Evolutionary conservation across 495 filamentous ascomycete species (phyloP).

Genomic region (Delitschia confertaspora): DNA sequence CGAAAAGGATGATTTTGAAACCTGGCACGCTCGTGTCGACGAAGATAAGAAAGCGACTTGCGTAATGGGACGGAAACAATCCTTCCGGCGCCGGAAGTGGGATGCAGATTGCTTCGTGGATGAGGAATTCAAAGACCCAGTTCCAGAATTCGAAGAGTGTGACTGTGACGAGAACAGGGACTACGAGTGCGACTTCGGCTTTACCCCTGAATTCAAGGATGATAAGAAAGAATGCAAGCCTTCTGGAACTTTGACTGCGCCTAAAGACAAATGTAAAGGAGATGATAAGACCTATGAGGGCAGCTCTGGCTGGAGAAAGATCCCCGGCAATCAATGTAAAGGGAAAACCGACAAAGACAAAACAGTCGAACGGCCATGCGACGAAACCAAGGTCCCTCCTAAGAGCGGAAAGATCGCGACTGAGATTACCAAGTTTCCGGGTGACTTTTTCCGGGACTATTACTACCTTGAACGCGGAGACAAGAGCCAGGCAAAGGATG

Average conservation of each 20-base stretch:
- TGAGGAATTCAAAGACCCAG: slow-evolving; percentile 68
- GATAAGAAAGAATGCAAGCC: slow-evolving; percentile 57
- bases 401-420: slow-evolving; percentile 53
- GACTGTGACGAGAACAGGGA: slow-evolving; percentile 64
- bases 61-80: slow-evolving; percentile 91
- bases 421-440: slow-evolving; percentile 49
- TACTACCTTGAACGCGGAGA: slow-evolving; percentile 80
- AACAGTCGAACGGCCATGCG: slow-evolving; percentile 49
- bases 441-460: slow-evolving; percentile 48
- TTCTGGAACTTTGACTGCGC: slow-evolving; percentile 42
- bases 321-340: slow-evolving; percentile 82
- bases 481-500: slow-evolving; percentile 53
- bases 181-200: slow-evolving; percentile 94
- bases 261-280: slow-evolving; percentile 57
- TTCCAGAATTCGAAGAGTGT: slow-evolving; percentile 57
- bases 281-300: slow-evolving; percentile 64
- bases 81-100: slow-evolving; percentile 68
- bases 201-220: slow-evolving; percentile 46
- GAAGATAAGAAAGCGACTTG: slow-evolving; percentile 73
- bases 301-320: slow-evolving; percentile 81
- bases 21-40: slow-evolving; percentile 76
- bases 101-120: slow-evolving; percentile 83
- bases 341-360: slow-evolving; percentile 49
- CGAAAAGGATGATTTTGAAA: slow-evolving; percentile 69
- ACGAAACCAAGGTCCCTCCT: slow-evolving; percentile 39